These are phyloP conservation scores for Isabelozyma rhagii DNA, from an alignment of 805 yeast genomes.

Conservation along the genomic window DNA sequence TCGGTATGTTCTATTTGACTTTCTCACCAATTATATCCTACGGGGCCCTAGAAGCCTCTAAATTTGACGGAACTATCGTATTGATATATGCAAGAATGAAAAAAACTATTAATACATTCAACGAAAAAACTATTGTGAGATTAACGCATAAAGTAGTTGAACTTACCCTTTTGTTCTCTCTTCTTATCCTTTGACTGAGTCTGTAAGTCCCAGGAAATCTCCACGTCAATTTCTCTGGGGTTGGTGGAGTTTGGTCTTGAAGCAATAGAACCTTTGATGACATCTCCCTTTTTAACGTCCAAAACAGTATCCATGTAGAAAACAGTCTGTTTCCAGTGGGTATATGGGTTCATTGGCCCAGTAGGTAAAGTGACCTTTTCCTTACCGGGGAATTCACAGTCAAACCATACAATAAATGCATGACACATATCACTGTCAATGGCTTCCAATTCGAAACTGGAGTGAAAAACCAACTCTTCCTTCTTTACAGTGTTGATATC, in stretches of 20 bases:
- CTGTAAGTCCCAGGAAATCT: conserved; percentile 54
- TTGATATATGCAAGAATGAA: not conserved
- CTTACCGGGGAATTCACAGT: conserved; percentile 77
- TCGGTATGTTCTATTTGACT: too few relatives aligned
- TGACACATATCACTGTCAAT: conserved; percentile 79
- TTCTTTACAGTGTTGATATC: conserved; percentile 87
- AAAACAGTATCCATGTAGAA: conserved; percentile 84
- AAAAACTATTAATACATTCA: not conserved
- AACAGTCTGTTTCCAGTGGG: conserved; percentile 99
- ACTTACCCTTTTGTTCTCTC: conserved; percentile 58
- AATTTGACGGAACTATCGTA: not conserved
- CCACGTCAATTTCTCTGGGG: conserved; percentile 88
- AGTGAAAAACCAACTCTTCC: conserved; percentile 74
- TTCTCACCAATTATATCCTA: too few relatives aligned
- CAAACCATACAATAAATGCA: conserved; percentile 93
- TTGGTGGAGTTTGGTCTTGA: conserved; percentile 74
- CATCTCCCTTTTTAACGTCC: conserved; percentile 73
- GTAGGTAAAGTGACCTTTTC: conserved; percentile 78
- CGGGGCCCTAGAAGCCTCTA: too few relatives aligned
- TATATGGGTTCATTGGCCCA: conserved; percentile 90
- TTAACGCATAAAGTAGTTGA: conserved; percentile 70
- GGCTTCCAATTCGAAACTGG: conserved; percentile 68
- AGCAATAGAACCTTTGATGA: conserved; percentile 64
- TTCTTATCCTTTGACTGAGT: conserved; percentile 43
- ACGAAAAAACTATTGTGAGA: not conserved